phyloP scores from a whole-genome alignment of 495 filamentous ascomycete genomes.

The Xylaria curta region DNA sequence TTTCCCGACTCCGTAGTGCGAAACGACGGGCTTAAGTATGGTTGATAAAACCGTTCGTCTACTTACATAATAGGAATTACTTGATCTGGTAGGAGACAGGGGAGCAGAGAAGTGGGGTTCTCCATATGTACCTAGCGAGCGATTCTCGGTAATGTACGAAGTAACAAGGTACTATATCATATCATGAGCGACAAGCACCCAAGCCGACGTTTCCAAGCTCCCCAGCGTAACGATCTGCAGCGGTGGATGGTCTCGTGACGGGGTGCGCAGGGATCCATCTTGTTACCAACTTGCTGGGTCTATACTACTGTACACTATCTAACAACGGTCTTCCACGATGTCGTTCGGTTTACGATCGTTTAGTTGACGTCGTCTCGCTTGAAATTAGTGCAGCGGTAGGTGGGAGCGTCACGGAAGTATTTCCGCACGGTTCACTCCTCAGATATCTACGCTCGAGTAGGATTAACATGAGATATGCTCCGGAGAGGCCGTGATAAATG shows the following conservation, averaged over 20 bases:
- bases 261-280: background rate
- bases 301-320: background rate
- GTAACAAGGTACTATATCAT: background rate
- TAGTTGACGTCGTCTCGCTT: background rate
- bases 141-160: background rate
- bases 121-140: background rate
- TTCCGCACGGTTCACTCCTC: background rate
- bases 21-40: background rate
- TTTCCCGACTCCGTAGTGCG: background rate
- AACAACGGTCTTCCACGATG: background rate
- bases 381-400: background rate
- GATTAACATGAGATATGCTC: background rate
- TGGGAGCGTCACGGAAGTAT: background rate
- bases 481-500: background rate
- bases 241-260: conserved; percentile 4
- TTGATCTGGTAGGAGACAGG: conserved; percentile 5
- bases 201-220: background rate
- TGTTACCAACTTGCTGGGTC: conserved; percentile 16
- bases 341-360: background rate
- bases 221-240: background rate
- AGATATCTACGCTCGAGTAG: no score
- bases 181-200: background rate
- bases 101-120: background rate
- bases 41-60: background rate
- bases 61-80: background rate